Percentiles rank a stretch among this genome's conserved stretches.
Conservation (phyloP, 306 rosid species). For the Styphnolobium japonicum region DNA sequence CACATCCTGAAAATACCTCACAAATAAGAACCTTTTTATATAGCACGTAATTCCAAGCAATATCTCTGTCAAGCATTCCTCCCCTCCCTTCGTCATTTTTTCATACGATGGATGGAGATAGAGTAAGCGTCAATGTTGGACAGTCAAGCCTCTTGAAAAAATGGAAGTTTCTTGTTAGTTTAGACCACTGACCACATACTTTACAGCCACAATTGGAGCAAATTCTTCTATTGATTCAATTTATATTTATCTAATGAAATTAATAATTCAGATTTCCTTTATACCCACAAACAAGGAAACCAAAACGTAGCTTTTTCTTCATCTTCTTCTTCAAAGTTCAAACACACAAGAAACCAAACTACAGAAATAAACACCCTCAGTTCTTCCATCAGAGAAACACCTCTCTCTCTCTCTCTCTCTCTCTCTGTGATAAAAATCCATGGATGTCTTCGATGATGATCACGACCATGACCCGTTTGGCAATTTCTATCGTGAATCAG, state of each 20-base stretch:
- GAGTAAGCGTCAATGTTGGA: background rate
- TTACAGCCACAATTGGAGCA: background rate
- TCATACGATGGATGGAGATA: background rate
- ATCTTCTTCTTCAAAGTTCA: too few relatives aligned
- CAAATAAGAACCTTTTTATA: too few relatives aligned
- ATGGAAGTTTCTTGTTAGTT: background rate
- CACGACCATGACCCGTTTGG: background rate
- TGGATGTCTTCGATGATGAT: background rate
- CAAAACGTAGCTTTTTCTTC: background rate
- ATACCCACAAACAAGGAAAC: background rate
- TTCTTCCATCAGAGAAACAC: too few relatives aligned
- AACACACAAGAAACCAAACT: too few relatives aligned
- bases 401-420: too few relatives aligned
- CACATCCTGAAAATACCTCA: too few relatives aligned
- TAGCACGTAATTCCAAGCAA: too few relatives aligned
- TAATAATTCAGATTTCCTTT: background rate
- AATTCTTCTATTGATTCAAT: too few relatives aligned
- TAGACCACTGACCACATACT: background rate
- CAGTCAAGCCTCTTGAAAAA: background rate
- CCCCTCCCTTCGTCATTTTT: background rate
- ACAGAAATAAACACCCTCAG: too few relatives aligned
- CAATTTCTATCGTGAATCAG: background rate
- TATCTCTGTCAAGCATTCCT: background rate
- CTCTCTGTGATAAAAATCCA: too few relatives aligned
- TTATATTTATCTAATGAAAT: too few relatives aligned